Evolutionary conservation across 1,284 basidiomycete species (phyloP), one percentile per base, ranked within the genome.

Genomic region (Calocybe gambosa): DNA sequence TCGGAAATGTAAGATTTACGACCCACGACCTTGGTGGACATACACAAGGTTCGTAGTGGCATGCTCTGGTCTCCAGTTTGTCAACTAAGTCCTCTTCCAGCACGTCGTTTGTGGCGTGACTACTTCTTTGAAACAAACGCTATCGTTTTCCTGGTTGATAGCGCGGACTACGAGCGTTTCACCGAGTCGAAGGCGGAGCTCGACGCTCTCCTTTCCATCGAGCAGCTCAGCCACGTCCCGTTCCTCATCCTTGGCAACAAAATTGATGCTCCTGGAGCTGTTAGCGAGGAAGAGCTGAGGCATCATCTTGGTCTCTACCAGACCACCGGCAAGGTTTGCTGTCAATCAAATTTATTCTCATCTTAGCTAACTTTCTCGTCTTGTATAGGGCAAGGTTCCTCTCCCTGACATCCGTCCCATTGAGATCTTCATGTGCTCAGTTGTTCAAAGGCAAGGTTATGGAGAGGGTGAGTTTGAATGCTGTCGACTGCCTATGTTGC

Each of bases 51-150:
- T 50, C 52, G 78, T 45, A 35, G 25, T 34, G 18, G 43, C 36
- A 46, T 28, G 19, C 20, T 36, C 42, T 21, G 38, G 28, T 26
- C 16, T 13, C 12, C 34, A 20, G 13, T 29, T 3, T 26, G 29
- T 51, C 19, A 46, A 25, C 43, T 38, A 23, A 37, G 46, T 47
- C 45, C 33, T 20, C 46, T 48, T 44, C 26, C 55, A 93, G 94
- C 96, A 46, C 93, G 96, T 59, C 89, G 96, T 59, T 85, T 99
- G 64, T 99, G 96, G 96, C 86, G 93, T 55, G 95, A 99, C 69
- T 99, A 99, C 75, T 99, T 99, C 85, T 95, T 96, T 47, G 96
- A 99, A 70, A 96, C 99, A 37, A 93, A 99, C 63, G 96, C 93
- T 26, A 98, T 99, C 59, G 85, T 99, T 63, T 99, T 99, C 81